Conservation (phyloP, 148 eudicot genomes). For the Amaranthus hypochondriacus region DNA sequence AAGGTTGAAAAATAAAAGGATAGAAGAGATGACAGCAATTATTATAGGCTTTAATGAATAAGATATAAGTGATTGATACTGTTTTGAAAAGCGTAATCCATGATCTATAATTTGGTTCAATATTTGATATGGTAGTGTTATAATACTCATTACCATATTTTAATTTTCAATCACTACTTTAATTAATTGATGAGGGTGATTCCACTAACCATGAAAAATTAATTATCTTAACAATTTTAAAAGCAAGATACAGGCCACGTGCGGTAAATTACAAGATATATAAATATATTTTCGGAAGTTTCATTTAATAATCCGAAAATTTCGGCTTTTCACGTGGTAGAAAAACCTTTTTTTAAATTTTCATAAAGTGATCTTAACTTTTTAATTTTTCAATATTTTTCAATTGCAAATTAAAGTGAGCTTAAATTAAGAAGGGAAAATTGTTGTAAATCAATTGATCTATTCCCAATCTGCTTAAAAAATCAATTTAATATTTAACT, state of each 20-base stretch:
- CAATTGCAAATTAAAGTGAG: too few relatives aligned
- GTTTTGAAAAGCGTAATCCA: neutral
- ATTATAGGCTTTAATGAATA: conserved; percentile 10
- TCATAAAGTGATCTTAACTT: too few relatives aligned
- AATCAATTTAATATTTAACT: too few relatives aligned
- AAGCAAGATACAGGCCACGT: neutral
- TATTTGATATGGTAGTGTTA: neutral
- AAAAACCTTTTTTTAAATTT: too few relatives aligned
- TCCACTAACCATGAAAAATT: neutral
- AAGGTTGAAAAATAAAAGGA: neutral
- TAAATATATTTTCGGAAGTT: too few relatives aligned
- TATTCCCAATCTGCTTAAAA: too few relatives aligned
- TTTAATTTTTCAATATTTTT: too few relatives aligned
- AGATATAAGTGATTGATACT: neutral
- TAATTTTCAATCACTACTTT: conserved; percentile 1
- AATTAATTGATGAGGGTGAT: conserved; percentile 9
- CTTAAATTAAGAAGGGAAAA: too few relatives aligned
- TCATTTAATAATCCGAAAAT: too few relatives aligned
- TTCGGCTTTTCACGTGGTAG: too few relatives aligned
- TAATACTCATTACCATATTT: conserved; percentile 1
- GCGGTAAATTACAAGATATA: neutral
- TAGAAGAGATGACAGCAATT: conserved; percentile 11
- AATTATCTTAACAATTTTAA: neutral
- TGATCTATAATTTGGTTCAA: neutral
- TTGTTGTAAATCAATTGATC: too few relatives aligned